Conservation (phyloP, 164 flowering plant species). For the Buxus sempervirens region DNA sequence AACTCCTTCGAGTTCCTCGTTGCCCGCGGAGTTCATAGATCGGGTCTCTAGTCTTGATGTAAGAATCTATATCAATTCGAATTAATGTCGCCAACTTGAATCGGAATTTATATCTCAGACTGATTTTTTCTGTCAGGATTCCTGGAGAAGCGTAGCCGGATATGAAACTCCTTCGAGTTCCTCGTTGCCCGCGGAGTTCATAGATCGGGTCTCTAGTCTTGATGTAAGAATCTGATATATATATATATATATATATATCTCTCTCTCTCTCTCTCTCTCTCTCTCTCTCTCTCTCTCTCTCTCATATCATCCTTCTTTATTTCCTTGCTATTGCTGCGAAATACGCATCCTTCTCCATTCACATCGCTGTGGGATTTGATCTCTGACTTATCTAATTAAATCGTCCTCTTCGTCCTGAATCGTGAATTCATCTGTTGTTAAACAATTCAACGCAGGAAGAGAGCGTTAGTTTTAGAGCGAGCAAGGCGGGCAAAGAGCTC, state of each 20-base stretch:
- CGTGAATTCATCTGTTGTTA: neutral
- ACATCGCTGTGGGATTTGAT: no score
- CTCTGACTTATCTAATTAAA: no score
- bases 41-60: slow-evolving; percentile 15
- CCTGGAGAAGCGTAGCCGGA: slow-evolving; percentile 3
- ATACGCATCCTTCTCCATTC: no score
- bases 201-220: slow-evolving; percentile 9
- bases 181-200: neutral
- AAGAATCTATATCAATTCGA: neutral
- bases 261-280: no score
- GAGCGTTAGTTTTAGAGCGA: slow-evolving; percentile 22
- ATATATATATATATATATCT: no score
- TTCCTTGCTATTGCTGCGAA: no score
- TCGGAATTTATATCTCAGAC: neutral
- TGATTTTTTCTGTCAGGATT: slow-evolving; percentile 4
- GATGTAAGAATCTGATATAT: slow-evolving; percentile 17
- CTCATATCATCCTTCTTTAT: no score
- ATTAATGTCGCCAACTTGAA: neutral
- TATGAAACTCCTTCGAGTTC: slow-evolving; percentile 6
- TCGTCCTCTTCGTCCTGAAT: no score
- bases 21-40: slow-evolving; percentile 1
- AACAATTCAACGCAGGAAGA: slow-evolving; percentile 21
- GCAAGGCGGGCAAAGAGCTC: slow-evolving; percentile 30
- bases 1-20: neutral
- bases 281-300: no score